Evolutionary conservation across 257 asterid genomes (phyloP).

Genomic region (Scutellaria galericulata): DNA sequence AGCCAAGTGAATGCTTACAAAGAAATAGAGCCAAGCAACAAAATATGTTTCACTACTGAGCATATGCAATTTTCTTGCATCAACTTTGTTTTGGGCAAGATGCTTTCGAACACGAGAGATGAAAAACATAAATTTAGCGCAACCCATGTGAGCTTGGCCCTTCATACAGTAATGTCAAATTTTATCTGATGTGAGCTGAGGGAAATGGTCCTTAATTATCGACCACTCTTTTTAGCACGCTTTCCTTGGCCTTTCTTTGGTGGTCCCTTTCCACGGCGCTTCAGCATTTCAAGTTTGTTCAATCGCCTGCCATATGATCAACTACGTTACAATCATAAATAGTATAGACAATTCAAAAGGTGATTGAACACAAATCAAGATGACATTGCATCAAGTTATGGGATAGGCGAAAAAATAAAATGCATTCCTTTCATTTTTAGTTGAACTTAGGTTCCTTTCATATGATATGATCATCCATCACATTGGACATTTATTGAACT

Average conservation of each 20-base stretch:
- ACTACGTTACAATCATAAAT: slow-evolving; percentile 24
- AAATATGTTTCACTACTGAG: no score
- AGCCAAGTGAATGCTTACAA: no score
- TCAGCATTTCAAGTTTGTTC: slow-evolving; percentile 77
- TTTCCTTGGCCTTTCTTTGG: slow-evolving; percentile 96
- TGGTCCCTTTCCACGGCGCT: slow-evolving; percentile 92
- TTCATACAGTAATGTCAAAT: no score
- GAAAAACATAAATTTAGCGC: no score
- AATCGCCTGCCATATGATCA: slow-evolving; percentile 60
- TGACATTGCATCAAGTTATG: neutral
- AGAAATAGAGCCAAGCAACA: no score
- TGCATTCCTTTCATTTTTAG: neutral
- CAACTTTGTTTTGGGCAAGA: no score
- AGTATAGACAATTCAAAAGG: no score
- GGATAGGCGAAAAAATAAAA: neutral
- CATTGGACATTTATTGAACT: neutral
- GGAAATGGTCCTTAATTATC: slow-evolving; percentile 17
- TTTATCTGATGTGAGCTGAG: no score
- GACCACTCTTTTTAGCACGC: slow-evolving; percentile 76
- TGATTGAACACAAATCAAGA: neutral
- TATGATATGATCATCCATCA: neutral
- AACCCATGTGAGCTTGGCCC: no score
- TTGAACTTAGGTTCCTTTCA: neutral
- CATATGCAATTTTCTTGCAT: no score
- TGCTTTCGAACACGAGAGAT: no score